Base-by-base conservation (phyloP, 306 rosid genomes). In the Castanospermum australe region DNA sequence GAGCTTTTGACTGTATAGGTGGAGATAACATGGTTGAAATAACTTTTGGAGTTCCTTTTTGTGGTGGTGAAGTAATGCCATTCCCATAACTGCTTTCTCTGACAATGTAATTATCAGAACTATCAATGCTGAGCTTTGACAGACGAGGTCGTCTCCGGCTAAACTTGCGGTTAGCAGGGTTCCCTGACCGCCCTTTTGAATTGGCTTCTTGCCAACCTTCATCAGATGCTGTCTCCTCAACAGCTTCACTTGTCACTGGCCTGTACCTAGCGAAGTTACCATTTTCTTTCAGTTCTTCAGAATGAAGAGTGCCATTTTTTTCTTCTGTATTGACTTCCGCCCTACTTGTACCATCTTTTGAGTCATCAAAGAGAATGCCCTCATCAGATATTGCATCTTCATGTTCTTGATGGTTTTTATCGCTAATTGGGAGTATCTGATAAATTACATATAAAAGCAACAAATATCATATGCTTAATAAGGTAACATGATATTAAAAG, bases 121-220 rank as follows among this genome's bases (percentile, higher is more conserved):
- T 78, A 3, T 74, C 82, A 42, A 87, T 69, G 8, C 63, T 86
- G 63, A 93, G 89, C 84, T 88, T 93, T 39, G 88, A 61, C 32
- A 86, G 87, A 75, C 33, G 88, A 32, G 90, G 94, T n/a, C n/a
- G n/a, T 67, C 84, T 90, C 78, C 85, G 77, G 56, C 89, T 83
- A 71, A 77, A 78, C 82, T 88, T 95, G 72, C 90, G 86, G 32
- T 84, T 86, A 35, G 87, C 51, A 30, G 83, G 75, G 69, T 85
- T 91, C 62, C 85, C 89, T 12, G 91, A 90, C 32, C 96, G 73
- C 55, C 94, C 97, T 79, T 91, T 95, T 51, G 98, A 70, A 84
- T 45, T 83, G 76, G 99, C 98, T 87, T 95, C 99, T 87, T 95
- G 98, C 99, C 99, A 95, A 54, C 97, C 97, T 77, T 90, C 97